Evolutionary conservation across 2,329 filamentous ascomycete genomes (phyloP), one percentile per base, ranked within the genome.

Genomic region (Ophiosphaerella korrae): DNA sequence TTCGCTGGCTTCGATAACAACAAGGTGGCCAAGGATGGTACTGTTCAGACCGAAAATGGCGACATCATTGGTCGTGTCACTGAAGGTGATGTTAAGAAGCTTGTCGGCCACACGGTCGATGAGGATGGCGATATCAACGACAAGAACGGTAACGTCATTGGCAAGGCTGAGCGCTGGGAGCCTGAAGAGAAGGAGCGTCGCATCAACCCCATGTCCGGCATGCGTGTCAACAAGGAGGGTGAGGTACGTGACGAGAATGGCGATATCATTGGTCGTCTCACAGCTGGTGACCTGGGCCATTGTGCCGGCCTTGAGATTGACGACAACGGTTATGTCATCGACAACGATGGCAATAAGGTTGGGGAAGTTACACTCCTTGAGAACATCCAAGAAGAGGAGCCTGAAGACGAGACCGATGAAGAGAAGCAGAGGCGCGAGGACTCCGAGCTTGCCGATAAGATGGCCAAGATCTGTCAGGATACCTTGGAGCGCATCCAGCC

Each of bases 401-500:
- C 80, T 7, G 85, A 75, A 56, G 78, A 80, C 6, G 85, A 76
- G 62, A 76, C 72, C 37, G 78, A 80, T 33, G 73, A 75, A 53
- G 66, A 74, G 61, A 66, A 57, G 57, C 72, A 78, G 56, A 64
- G 68, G 50, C 74, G 84, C 70, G 80, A 87, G 55, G 90, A 96
- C 70, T 81, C 80, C 58, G 85, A 95, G 76, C 82, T 96, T 33
- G 92, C 92, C 1, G 81, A 83, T 55, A 88, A 89, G 77, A 92
- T 96, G 79, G 80, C 82, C 11, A 78, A 75, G 49, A 88, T 88
- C 64, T 84, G 95, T 61, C 83, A 88, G 67, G 85, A 92, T 72
- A 90, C 90, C 12, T 81, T 96, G 6, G 90, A 96, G 67, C 89
- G 87, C 71, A 84, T 96, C 69, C 86, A 89, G 60, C 92, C 92